Base-by-base conservation (phyloP, 148 eudicot genomes). In the Heliosperma pusillum region DNA sequence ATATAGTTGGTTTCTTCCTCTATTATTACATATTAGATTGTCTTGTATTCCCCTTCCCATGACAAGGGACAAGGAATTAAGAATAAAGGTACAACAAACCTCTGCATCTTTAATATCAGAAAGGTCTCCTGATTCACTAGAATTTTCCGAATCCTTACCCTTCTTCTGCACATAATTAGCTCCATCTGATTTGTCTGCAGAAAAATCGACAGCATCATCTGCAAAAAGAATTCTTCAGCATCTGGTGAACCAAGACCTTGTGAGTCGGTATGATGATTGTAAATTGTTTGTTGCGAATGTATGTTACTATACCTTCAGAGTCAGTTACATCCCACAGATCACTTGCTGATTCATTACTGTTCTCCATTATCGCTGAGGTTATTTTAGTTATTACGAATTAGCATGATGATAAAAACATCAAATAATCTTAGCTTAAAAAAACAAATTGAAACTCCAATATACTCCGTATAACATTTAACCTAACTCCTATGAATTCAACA, bases 61-160 rank as follows among this genome's bases (percentile, higher is more conserved):
- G 65, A 58, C 10, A 75, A 26, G 22, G 26, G 63, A 25, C 11
- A 17, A 60, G 10, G 8, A 25, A 24, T 19, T 3, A 17, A 10
- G 21, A 44, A 17, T 52, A n/a, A 3, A 25, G 30, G 60, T 44
- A 64, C 17, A 13, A 63, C 75, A 42, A 33, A 81, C 84, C 81
- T 81, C 84, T 62, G 78, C 66, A 69, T 81, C 84, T 40, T 74
- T 80, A 69, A 81, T 81, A 64, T 81, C 78, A 77, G 84, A 81
- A 50, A 81, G 83, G 64, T 76, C 63, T 59, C 73, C 83, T 33
- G 77, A 77, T 15, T 76, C 80, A 55, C 44, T 47, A 53, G 42
- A 78, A 40, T 56, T 71, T 55, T 52, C 65, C 4, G 69, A 52
- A 77, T 62, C 70, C n/a, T 71, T 72, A 57, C 69, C 82, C 58